Evolutionary conservation across 78 protist genomes (phyloP), one percentile per base, ranked within the genome.

Genomic region (Emiliania huxleyi): DNA sequence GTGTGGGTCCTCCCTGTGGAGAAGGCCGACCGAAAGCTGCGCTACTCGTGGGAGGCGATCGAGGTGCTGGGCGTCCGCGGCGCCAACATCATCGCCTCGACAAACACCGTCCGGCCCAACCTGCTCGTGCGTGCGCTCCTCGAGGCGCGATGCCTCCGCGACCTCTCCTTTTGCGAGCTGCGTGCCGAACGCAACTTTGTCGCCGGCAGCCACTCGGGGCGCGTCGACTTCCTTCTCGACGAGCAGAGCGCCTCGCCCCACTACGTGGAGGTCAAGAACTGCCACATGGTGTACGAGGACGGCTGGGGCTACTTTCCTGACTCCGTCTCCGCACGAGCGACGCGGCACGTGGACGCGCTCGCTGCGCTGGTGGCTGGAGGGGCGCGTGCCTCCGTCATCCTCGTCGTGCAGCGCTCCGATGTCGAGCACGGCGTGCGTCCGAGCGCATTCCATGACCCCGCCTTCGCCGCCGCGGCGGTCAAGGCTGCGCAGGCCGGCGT

Each of bases 231-330:
- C 35, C 35, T 15, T 8, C 73, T 62, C 35, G 4, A 26, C 73
- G 29, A 22, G 37, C 37, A 29, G 73, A 4, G 21, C 35, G 69
- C 33, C 69, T 5, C 15, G 69, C 69, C 21, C 29, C 79, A 69
- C 40, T 69, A 33, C n/a, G 42, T 69, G 6, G 79, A 69, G 79
- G 79, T 69, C 25, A 69, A 69, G 79, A 69, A 69, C 79, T 69
- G 79, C 42, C 79, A 69, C 79, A 8, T 69, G 79, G 79, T 69
- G 79, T 69, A 69, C 79, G 42, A 35, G 25, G 79, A 69, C 79
- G 42, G 42, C 19, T 69, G 38, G 42, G 79, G 42, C 42, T 69
- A 69, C 79, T 69, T 69, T 19, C 69, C 69, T 29, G 35, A 35
- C 79, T 69, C 42, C 38, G 35, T 33, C n/a, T n/a, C 56, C n/a